Evolutionary conservation across 225 moss, liverwort and hornwort species (phyloP), one percentile per base, ranked within the genome.

Genomic region (Lunularia cruciata): DNA sequence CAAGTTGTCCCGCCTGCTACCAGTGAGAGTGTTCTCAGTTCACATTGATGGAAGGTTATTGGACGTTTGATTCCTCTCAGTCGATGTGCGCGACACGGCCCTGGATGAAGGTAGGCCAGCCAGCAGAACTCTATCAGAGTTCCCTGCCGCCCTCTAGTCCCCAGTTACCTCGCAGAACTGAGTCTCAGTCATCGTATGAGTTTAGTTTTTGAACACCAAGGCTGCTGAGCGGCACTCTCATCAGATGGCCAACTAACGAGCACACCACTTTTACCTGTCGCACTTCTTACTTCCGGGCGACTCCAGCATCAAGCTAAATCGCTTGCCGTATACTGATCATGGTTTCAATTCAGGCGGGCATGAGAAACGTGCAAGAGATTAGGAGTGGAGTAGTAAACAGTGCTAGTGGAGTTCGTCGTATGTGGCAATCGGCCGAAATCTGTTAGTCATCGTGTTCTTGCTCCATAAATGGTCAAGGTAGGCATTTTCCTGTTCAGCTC

Each of bases 1-100:
- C 37, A 16, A 57, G 15, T 60, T 39, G 60, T 60, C 37, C 22
- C 38, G n/a, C 60, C 38, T 0, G 37, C 20, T 2, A 23, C 1
- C 43, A 11, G 5, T 16, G 16, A 16, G 12, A 18, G 3, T 59
- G 15, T 19, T 36, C 34, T n/a, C 2, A 6, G 58, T 0, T 35
- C 31, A 33, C 58, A 52, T 52, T n/a, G 23, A 8, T 25, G 19
- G n/a, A 8, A n/a, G 16, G 16, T n/a, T 20, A 52, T 52, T 36
- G 31, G 33, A 25, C 35, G 8, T 31, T 57, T 16, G 57, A 23
- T 51, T 9, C 6, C 25, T 23, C 37, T 37, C 38, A 36, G 37
- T 60, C 60, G 60, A n/a, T 60, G 19, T 1, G 60, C 38, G 57
- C 57, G 32, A 39, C 38, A 39, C 20, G 38, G n/a, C 37, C 38